Conservation (phyloP, 768 basidiomycete genomes). For the Mycena sanguinolenta region DNA sequence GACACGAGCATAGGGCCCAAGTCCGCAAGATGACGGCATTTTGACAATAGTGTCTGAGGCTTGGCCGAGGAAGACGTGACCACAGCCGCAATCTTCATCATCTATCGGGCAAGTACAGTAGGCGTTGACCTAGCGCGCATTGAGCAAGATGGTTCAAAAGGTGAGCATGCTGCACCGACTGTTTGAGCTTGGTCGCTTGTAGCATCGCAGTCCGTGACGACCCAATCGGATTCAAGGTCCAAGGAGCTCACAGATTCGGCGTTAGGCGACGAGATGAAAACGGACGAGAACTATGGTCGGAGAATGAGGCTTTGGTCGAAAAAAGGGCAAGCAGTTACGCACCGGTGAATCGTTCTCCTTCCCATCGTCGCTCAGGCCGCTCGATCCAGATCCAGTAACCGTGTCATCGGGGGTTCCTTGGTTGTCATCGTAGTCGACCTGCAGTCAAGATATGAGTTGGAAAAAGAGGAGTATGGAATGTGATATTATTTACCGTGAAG, state of each 20-base stretch:
- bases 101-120: slow-evolving; percentile 40
- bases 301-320: background rate
- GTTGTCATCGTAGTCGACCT: no score
- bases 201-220: background rate
- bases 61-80: slow-evolving; percentile 32
- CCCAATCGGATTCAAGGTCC: background rate
- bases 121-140: slow-evolving; percentile 35
- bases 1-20: background rate
- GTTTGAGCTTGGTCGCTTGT: background rate
- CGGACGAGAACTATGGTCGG: slow-evolving; percentile 33
- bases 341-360: slow-evolving; percentile 23
- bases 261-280: background rate
- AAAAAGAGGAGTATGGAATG: no score
- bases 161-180: background rate
- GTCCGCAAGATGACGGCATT: background rate
- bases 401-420: slow-evolving; percentile 4
- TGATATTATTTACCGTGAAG: no score
- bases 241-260: background rate
- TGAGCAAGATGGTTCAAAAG: background rate
- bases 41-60: background rate
- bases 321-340: background rate
- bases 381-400: slow-evolving; percentile 8
- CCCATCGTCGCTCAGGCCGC: slow-evolving; percentile 22
- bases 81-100: slow-evolving; percentile 8
- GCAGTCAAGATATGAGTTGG: no score